A percentile compares a stretch with the other conserved stretches of the same genome.
Evolutionary conservation across 495 filamentous ascomycete species (phyloP).

Genomic region (Collariella sp.): DNA sequence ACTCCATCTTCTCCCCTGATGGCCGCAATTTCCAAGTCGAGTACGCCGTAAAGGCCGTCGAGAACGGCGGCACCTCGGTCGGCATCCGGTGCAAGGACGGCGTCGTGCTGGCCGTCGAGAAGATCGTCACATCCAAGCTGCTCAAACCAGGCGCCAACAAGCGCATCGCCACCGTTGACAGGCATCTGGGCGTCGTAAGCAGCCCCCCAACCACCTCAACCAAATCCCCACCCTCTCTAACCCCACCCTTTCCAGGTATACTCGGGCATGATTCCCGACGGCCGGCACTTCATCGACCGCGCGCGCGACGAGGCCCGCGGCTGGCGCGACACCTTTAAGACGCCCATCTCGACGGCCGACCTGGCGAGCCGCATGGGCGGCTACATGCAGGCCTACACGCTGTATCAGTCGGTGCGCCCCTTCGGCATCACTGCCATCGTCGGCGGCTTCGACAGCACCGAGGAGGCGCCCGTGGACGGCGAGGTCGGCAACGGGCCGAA

Average conservation of each 20-base stretch:
- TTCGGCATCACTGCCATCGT: conserved; percentile 95
- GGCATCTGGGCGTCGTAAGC: conserved; percentile 85
- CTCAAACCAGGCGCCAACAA: conserved; percentile 91
- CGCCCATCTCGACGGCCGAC: conserved; percentile 76
- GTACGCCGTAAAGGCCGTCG: conserved; percentile 96
- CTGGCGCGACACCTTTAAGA: conserved; percentile 86
- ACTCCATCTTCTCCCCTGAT: conserved; percentile 98
- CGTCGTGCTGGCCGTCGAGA: conserved; percentile 92
- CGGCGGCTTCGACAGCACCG: conserved; percentile 84
- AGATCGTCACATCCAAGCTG: conserved; percentile 90
- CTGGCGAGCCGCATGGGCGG: conserved; percentile 85
- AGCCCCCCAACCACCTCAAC: background rate
- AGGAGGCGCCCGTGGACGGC: conserved; percentile 71
- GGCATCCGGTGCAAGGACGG: conserved; percentile 97
- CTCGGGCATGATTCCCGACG: conserved; percentile 88
- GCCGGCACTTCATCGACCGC: conserved; percentile 87
- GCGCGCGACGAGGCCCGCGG: conserved; percentile 84
- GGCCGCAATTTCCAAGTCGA: conserved; percentile 99
- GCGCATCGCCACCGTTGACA: conserved; percentile 88
- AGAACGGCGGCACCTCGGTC: conserved; percentile 94
- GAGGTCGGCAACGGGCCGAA: conserved; percentile 73
- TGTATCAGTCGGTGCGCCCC: conserved; percentile 91
- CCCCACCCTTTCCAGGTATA: conserved; percentile 55
- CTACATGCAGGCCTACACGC: conserved; percentile 93
- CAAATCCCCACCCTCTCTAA: background rate